Evolutionary conservation across 208 protist species (phyloP), one percentile per base, ranked within the genome.

Genomic region (Trypanosomatidae sp.): DNA sequence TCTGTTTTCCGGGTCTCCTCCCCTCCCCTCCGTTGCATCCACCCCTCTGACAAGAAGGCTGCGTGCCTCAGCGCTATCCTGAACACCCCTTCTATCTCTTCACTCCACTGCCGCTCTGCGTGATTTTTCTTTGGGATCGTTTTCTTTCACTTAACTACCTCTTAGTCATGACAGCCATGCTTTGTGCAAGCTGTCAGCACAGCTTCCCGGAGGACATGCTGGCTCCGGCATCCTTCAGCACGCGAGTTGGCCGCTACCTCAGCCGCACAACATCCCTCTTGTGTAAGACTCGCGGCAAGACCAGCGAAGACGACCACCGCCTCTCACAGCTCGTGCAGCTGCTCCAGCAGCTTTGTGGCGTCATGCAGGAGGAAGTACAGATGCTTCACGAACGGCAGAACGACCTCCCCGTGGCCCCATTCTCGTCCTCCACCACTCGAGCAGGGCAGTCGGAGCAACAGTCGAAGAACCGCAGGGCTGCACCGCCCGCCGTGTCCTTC

Each of bases 151-250:
- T 19, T 12, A 19, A 36, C 58, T 17, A 15, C 17, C 1, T 15
- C 5, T 39, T 36, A 41, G 28, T n/a, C 50, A 89, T 89, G 82
- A 30, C 87, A 12, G 73, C 90, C 53, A 79, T 87, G 82, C 76
- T 97, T 25, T 97, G 92, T 67, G 87, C 85, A 15, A 88, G 86
- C 76, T 97, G 92, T 47, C 80, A 85, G 3, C 88, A 95, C 82
- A 81, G 67, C 66, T 97, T 93, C 66, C 92, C 92, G 2, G 64
- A 75, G 13, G 79, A 69, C 19, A 62, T 83, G 55, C 78, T 97
- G 15, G 66, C 74, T 33, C 77, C 82, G 56, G 85, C 84, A 39
- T 74, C 84, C 66, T 95, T 97, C 74, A 92, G 80, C 66, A 89
- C 93, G 19, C 84, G 87, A 55, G 81, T 97, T 3, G 84, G 83